These are phyloP conservation scores for Tetraselmis striata DNA, from an alignment of 139 green algal genomes.

Conservation along the genomic window DNA sequence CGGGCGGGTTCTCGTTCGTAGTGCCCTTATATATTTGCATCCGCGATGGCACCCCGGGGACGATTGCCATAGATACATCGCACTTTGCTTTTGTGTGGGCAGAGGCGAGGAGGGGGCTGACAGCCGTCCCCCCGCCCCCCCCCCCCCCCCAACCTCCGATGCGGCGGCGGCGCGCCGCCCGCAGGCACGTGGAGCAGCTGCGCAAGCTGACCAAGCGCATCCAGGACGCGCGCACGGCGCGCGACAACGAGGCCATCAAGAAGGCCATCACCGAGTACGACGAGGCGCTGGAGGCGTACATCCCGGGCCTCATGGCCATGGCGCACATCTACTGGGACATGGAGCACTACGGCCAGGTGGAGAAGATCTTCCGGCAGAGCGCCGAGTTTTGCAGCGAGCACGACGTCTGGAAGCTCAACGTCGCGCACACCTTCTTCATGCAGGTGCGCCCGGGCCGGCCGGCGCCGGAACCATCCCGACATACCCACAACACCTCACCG, in stretches of 20 bases:
- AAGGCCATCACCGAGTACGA: slow-evolving; percentile 74
- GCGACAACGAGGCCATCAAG: slow-evolving; percentile 67
- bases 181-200: slow-evolving; percentile 63
- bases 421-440: slow-evolving; percentile 83
- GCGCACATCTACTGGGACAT: slow-evolving; percentile 75
- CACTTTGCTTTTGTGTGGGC: no score
- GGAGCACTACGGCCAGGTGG: slow-evolving; percentile 59
- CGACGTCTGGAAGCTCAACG: slow-evolving; percentile 80
- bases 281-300: slow-evolving; percentile 70
- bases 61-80: not conserved
- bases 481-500: no score
- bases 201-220: slow-evolving; percentile 69
- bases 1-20: not conserved
- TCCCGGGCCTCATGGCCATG: slow-evolving; percentile 75
- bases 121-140: no score
- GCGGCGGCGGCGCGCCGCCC: not conserved
- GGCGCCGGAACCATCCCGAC: no score
- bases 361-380: slow-evolving; percentile 67
- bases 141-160: not conserved
- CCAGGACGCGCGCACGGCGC: slow-evolving; percentile 50
- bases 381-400: slow-evolving; percentile 83
- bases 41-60: not conserved
- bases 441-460: slow-evolving; percentile 36
- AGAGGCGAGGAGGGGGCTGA: no score
- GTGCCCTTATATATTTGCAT: not conserved